Evolutionary conservation across 2,329 filamentous ascomycete species (phyloP), one percentile per base, ranked within the genome.

Genomic region (Pseudopyrenochaeta lycopersici): DNA sequence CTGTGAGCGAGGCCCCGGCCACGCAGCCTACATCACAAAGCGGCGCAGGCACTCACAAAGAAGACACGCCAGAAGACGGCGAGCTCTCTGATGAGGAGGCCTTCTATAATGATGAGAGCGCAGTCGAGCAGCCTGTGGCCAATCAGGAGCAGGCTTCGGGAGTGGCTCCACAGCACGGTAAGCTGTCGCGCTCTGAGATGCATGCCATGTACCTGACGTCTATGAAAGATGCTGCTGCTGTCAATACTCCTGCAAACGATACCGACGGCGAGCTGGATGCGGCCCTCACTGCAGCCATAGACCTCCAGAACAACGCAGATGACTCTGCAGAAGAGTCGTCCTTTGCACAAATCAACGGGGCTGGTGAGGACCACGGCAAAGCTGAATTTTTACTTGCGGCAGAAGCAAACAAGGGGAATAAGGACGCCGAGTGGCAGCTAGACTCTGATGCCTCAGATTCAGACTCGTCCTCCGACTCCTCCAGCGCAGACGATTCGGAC

Each of bases 391-490:
- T 80, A 52, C 73, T 73, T 43, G 77, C 76, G 10, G 80, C 76
- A 14, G 73, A 76, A 46, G 77, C 74, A 10, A 80, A 80, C 61
- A 78, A 80, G 46, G 78, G 75, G 29, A 78, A 81, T 40, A 76
- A 80, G 47, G 81, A 89, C 39, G 88, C 90, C 2, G 93, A 97
- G 74, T 98, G 92, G 91, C 91, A 96, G 52, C 81, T 83, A 44
- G 83, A 86, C 61, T 84, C 84, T 20, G 84, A 83, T n/a, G 78
- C 81, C 18, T 87, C 86, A 2, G 85, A 88, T 56, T 84, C 83
- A 33, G 83, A 84, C 45, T 78, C 80, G 2, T 72, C 70, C 27
- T 72, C 68, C 9, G 71, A 70, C 32, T 83, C 86, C 50, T 68
- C 66, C 7, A 70, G 64, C 44, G 84, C 85, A n/a, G 79, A 77